Conservation (phyloP, 2,329 filamentous ascomycete species). For the Aspergillus awamori region DNA sequence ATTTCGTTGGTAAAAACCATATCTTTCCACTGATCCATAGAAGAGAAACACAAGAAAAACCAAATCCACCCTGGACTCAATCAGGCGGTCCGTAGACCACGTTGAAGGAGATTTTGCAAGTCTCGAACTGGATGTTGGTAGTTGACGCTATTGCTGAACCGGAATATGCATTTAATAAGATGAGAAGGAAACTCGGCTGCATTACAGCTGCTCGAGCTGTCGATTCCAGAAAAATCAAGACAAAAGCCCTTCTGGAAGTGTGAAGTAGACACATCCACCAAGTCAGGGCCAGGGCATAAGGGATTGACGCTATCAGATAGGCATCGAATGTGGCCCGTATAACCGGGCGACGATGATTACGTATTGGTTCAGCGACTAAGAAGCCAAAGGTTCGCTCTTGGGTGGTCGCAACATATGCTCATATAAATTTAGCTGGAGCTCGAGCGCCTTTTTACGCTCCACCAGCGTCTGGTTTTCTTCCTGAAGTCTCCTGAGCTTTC, state of each 20-base stretch:
- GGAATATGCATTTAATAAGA: conserved; percentile 21
- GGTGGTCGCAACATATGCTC: conserved; percentile 33
- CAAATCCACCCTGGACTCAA: conserved; percentile 14
- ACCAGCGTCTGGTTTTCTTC: conserved; percentile 39
- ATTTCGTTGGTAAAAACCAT: conserved; percentile 8
- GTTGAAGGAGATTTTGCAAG: not conserved
- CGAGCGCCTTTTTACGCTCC: conserved; percentile 40
- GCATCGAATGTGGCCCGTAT: conserved; percentile 30
- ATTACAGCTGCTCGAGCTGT: conserved; percentile 13
- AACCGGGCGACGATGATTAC: conserved; percentile 41
- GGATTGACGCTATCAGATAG: conserved; percentile 34
- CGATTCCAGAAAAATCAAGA: conserved; percentile 18
- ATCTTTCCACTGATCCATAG: conserved; percentile 16
- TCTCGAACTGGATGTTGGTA: conserved; percentile 8
- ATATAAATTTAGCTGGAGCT: conserved; percentile 33
- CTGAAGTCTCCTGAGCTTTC: conserved; percentile 38
- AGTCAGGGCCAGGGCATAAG: conserved; percentile 27
- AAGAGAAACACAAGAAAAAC: conserved; percentile 6
- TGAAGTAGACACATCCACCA: not conserved
- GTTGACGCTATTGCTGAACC: conserved; percentile 35
- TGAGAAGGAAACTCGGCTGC: not conserved
- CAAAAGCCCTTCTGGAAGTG: not conserved
- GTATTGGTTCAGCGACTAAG: conserved; percentile 29
- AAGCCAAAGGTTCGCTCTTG: conserved; percentile 35
- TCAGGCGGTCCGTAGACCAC: conserved; percentile 14